phyloP scores from a whole-genome alignment of 441 rosid genomes.

The Omphalea diandra region DNA sequence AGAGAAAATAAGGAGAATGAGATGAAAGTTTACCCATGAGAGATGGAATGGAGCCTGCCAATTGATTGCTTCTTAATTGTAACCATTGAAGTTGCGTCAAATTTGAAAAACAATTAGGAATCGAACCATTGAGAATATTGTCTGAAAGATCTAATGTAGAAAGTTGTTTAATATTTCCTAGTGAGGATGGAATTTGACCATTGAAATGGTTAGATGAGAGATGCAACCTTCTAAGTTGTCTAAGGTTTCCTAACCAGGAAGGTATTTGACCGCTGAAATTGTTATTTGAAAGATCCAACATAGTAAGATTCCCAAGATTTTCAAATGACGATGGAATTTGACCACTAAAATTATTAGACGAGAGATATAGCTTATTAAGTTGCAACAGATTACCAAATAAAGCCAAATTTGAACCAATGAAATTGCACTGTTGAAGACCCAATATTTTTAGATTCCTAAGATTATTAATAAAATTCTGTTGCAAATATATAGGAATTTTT shows the following conservation, averaged over 20 bases:
- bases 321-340: too few relatives aligned
- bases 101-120: neutral
- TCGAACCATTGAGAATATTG: neutral
- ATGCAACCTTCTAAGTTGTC: neutral
- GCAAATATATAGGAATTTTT: neutral
- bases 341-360: constrained; percentile 30
- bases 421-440: neutral
- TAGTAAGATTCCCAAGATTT: constrained; percentile 46
- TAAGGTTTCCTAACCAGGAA: neutral
- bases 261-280: neutral
- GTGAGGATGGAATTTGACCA: neutral
- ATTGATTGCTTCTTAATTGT: neutral
- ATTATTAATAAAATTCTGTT: neutral
- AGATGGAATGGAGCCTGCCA: constrained; percentile 1
- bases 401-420: neutral
- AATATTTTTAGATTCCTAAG: neutral
- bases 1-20: constrained; percentile 6
- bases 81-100: neutral
- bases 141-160: neutral
- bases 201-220: neutral
- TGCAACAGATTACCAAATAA: neutral
- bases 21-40: neutral
- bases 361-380: neutral
- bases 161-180: neutral
- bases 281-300: too few relatives aligned